A percentile compares a stretch with the other conserved stretches of the same genome.
These are phyloP conservation scores for Pseudogymnoascus pannorum DNA, from an alignment of 2,329 filamentous ascomycete species.

Conservation along the genomic window DNA sequence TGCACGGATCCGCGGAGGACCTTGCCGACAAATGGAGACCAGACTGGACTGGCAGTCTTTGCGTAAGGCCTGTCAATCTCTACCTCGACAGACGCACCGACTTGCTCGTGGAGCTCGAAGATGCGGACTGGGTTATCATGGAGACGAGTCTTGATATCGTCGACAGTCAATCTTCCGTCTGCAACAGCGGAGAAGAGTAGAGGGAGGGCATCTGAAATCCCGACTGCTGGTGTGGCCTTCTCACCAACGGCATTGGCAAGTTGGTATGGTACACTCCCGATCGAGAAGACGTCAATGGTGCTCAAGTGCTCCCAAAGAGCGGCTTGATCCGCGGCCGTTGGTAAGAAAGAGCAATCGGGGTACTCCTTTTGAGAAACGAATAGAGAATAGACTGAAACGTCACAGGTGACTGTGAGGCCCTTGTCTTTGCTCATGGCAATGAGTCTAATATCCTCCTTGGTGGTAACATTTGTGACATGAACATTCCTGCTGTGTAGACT, in stretches of 20 bases:
- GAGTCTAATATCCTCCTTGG: conserved; percentile 69
- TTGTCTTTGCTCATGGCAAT: conserved; percentile 74
- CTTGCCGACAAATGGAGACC: conserved; percentile 68
- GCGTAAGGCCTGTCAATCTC: conserved; percentile 67
- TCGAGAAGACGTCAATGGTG: conserved; percentile 71
- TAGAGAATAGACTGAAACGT: conserved; percentile 72
- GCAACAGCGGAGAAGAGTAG: conserved; percentile 68
- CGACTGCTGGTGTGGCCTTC: conserved; percentile 51
- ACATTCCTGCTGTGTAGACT: conserved; percentile 72
- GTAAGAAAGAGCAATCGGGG: conserved; percentile 59
- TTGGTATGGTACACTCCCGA: conserved; percentile 73
- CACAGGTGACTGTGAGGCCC: conserved; percentile 74
- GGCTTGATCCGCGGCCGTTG: conserved; percentile 60
- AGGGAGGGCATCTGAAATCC: conserved; percentile 67
- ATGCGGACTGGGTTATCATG: conserved; percentile 76
- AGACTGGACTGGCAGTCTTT: conserved; percentile 43
- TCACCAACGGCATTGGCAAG: conserved; percentile 51
- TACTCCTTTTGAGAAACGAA: conserved; percentile 67
- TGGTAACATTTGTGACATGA: conserved; percentile 74
- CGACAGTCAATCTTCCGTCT: conserved; percentile 64
- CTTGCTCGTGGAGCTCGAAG: conserved; percentile 75
- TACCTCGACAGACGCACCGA: conserved; percentile 64
- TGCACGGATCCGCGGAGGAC: conserved; percentile 63
- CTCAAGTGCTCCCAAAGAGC: conserved; percentile 67
- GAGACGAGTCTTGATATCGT: conserved; percentile 63